Base-by-base conservation (phyloP, 169 alveolate genomes). In the Babesia bovis region DNA sequence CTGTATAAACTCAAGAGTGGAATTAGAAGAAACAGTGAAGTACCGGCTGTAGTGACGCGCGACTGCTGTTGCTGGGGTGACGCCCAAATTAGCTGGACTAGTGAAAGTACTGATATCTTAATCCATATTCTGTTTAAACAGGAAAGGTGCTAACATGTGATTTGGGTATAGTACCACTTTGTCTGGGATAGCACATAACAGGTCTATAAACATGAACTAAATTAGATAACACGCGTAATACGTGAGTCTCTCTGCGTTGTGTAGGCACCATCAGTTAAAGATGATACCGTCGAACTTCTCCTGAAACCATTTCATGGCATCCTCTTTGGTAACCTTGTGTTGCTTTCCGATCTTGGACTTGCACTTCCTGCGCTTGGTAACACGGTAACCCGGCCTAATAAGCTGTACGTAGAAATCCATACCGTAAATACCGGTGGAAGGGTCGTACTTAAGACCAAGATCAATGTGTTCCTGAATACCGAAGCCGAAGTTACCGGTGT, bases 391-490 rank as follows among this genome's bases (percentile, higher is more conserved):
- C 19, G 99, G 98, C 82, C 99, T 96, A 57, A 95, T 86, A 75
- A 98, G 89, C 82, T 97, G 99, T 58, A 97, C 98, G 91, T 95
- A 97, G 96, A 98, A 98, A 87, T 98, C 99, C 99, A 97, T 95
- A 58, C 99, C 99, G 92, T 96, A 98, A 69, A 98, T 98, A 82
- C 99, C 98, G 61, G 99, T 96, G 66, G 98, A 94, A 4, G 99
- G 99, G 90, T 98, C 99, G 91, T 98, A 98, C 85, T 98, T 98
- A 56, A 98, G 91, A 25, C 99, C 99, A 49, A 98, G 84, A 84
- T 97, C 99, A 68, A 98, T 98, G 90, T 98, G 99, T 84, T 97
- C 99, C 79, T 96, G 96, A 84, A 98, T 97, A 61, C 99, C 99
- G 83, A 98, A 98, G 1, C 99, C 99, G 84, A 98, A 98, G 94